Conservation (phyloP, 2,329 filamentous ascomycete genomes). For the Ceratocystis colombiana region DNA sequence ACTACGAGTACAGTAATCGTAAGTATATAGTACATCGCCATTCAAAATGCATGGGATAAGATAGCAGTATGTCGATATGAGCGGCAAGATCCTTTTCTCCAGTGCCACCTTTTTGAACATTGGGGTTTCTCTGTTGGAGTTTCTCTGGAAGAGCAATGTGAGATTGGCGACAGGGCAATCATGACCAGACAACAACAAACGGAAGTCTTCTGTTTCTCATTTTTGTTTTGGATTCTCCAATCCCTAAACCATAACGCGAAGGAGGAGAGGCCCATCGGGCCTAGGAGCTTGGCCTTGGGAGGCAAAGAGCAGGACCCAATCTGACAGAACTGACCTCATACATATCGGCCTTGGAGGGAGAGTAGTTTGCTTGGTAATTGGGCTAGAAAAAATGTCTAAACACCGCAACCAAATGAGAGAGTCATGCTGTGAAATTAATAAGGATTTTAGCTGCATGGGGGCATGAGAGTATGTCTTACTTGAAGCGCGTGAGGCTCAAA, state of each 20-base stretch:
- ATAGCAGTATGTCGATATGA: neutral
- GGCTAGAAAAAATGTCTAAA: neutral
- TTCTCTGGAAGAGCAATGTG: neutral
- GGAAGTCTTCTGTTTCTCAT: neutral
- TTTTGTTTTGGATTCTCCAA: too few species aligned
- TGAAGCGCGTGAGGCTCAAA: slow-evolving; percentile 6
- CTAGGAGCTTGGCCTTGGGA: neutral
- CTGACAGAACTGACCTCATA: neutral
- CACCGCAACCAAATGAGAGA: neutral
- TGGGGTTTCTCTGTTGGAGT: neutral
- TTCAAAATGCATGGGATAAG: neutral
- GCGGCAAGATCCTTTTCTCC: neutral
- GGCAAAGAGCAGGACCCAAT: neutral
- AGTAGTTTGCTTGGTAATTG: neutral
- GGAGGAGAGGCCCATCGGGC: neutral
- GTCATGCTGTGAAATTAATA: neutral
- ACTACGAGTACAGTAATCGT: too few species aligned
- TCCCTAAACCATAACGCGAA: neutral
- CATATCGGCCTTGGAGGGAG: too few species aligned
- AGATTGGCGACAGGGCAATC: slow-evolving; percentile 4
- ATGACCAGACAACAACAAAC: neutral
- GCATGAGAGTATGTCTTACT: neutral
- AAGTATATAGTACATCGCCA: neutral
- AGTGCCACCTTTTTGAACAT: neutral
- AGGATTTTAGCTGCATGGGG: neutral